Conservation (phyloP, 202 grass and related monocot species). For the Schoenoplectus tabernaemontani region DNA sequence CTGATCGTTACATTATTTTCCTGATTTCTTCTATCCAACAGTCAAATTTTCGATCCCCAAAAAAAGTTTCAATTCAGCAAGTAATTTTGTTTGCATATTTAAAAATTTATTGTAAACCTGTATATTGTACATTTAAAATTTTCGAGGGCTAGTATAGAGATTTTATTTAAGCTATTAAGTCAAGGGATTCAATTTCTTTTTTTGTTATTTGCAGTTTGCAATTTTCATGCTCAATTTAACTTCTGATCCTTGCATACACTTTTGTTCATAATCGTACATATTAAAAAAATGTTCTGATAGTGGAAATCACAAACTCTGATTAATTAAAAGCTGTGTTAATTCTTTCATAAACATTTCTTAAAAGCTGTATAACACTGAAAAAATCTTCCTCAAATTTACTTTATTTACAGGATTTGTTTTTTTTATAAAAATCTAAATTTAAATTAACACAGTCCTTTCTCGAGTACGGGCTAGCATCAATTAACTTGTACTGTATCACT, state of each 20-base stretch:
- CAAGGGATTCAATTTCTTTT: background rate
- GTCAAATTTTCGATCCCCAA: background rate
- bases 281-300: background rate
- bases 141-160: background rate
- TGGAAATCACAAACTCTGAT: background rate
- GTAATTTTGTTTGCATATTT: background rate
- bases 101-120: background rate
- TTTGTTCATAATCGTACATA: background rate
- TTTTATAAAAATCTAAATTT: constrained; percentile 9
- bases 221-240: background rate
- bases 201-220: too few relatives aligned
- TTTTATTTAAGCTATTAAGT: background rate
- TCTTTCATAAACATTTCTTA: background rate
- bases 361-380: background rate
- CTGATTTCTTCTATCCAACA: background rate
- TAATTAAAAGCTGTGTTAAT: too few relatives aligned
- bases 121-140: background rate
- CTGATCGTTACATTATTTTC: background rate
- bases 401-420: too few relatives aligned
- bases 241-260: background rate
- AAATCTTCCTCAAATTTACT: background rate
- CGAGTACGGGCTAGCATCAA: too few relatives aligned
- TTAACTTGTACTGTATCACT: background rate
- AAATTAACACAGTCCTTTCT: too few relatives aligned
- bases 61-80: background rate